phyloP scores from a whole-genome alignment of 768 basidiomycete species.

The Boletus pseudo-olivaceus region DNA sequence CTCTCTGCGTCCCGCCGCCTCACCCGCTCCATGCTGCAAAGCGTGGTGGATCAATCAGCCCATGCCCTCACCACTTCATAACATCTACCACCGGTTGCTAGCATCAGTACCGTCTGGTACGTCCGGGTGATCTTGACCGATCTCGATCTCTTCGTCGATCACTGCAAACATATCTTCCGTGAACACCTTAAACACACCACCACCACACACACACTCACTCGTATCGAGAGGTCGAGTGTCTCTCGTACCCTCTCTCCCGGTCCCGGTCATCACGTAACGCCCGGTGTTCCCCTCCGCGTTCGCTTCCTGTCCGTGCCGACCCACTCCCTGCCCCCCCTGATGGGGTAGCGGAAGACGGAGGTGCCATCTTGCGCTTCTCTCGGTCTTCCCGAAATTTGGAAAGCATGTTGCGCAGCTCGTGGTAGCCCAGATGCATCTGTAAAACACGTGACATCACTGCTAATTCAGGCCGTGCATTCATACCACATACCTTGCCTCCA shows the following conservation, averaged over 20 bases:
- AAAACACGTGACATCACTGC: constrained; percentile 30
- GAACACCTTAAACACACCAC: constrained; percentile 14
- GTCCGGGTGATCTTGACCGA: constrained; percentile 68
- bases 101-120: constrained; percentile 49
- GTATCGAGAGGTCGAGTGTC: constrained; percentile 66
- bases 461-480: constrained; percentile 16
- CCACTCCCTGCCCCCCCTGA: constrained; percentile 36
- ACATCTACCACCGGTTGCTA: neutral
- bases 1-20: constrained; percentile 10
- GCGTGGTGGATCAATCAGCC: constrained; percentile 8
- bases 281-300: constrained; percentile 52
- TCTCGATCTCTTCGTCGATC: constrained; percentile 71
- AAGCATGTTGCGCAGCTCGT: constrained; percentile 94
- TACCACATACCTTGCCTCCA: constrained; percentile 85
- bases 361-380: constrained; percentile 68
- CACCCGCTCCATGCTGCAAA: constrained; percentile 27
- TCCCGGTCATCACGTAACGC: constrained; percentile 61
- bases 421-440: constrained; percentile 99
- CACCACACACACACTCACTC: constrained; percentile 50
- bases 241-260: constrained; percentile 65
- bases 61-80: neutral
- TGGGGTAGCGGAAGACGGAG: constrained; percentile 39
- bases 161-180: constrained; percentile 33
- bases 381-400: constrained; percentile 87
- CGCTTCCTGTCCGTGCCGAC: constrained; percentile 40